These are phyloP conservation scores for Mycena crocata DNA, from an alignment of 768 basidiomycete species.

Conservation along the genomic window DNA sequence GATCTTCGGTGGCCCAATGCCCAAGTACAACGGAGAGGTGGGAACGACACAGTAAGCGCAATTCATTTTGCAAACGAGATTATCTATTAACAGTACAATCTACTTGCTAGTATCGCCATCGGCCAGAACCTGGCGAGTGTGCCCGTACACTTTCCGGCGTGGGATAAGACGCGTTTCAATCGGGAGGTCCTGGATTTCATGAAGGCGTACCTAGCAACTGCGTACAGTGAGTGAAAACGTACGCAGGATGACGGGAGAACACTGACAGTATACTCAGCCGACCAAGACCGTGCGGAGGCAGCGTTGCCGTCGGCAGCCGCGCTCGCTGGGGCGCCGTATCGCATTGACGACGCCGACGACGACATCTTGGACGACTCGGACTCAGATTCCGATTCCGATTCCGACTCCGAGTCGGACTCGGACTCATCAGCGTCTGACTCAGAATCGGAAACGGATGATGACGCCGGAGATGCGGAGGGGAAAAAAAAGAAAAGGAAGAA, in stretches of 20 bases:
- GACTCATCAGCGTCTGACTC: too few species aligned
- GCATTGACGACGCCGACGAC: too few species aligned
- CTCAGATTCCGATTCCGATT: too few species aligned
- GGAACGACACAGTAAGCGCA: neutral
- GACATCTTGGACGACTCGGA: too few species aligned
- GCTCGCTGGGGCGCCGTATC: too few species aligned
- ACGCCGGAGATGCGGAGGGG: too few species aligned
- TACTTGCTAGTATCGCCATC: neutral
- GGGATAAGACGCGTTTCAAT: neutral
- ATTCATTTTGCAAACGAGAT: neutral
- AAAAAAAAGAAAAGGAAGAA: too few species aligned
- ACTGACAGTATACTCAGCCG: neutral
- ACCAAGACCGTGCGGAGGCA: neutral
- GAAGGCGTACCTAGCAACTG: neutral
- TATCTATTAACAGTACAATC: too few species aligned
- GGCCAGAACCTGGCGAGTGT: neutral
- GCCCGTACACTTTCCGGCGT: neutral
- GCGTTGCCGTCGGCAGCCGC: neutral
- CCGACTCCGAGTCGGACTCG: too few species aligned
- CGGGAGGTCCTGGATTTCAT: neutral
- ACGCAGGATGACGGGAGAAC: neutral
- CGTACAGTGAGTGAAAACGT: neutral
- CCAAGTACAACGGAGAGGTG: neutral
- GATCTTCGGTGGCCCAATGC: neutral
- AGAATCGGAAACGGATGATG: too few species aligned